Evolutionary conservation across 306 rosid genomes (phyloP).

Genomic region (Herpetospermum pedunculosum): DNA sequence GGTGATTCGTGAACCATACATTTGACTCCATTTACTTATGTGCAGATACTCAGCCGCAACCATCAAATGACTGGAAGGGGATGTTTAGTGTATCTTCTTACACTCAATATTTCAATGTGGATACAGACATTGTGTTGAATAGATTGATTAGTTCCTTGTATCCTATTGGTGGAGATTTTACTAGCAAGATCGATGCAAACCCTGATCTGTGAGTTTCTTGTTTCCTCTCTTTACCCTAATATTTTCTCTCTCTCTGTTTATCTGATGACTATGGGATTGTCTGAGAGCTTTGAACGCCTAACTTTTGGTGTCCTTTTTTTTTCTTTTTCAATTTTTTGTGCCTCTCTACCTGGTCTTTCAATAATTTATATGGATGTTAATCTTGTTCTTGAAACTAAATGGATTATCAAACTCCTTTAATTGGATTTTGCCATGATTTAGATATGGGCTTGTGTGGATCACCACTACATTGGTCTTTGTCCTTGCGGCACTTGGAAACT

Average conservation of each 20-base stretch:
- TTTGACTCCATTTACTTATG: constrained; percentile 15
- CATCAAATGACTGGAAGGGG: constrained; percentile 84
- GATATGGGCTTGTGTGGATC: constrained; percentile 83
- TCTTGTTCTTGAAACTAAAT: constrained; percentile 4
- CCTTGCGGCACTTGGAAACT: constrained; percentile 85
- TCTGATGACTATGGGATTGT: not conserved
- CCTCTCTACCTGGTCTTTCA: not conserved
- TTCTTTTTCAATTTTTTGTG: not conserved
- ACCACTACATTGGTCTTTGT: constrained; percentile 82
- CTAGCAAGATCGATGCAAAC: constrained; percentile 84
- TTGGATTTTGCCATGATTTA: constrained; percentile 8
- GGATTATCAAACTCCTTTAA: constrained; percentile 3
- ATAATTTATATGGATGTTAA: not conserved
- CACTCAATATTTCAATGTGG: constrained; percentile 79
- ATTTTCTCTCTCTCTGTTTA: not conserved
- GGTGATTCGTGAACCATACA: not conserved
- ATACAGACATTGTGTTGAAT: constrained; percentile 67
- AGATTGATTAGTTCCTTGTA: constrained; percentile 72
- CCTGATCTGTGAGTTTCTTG: constrained; percentile 79
- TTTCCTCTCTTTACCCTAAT: not conserved
- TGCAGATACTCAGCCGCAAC: constrained; percentile 87
- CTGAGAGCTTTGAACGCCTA: not conserved
- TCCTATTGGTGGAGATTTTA: constrained; percentile 76
- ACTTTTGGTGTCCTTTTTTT: not conserved
- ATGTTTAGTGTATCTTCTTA: constrained; percentile 70